phyloP scores from a whole-genome alignment of 2,329 filamentous ascomycete species.

The Arthrobotrys conoides region DNA sequence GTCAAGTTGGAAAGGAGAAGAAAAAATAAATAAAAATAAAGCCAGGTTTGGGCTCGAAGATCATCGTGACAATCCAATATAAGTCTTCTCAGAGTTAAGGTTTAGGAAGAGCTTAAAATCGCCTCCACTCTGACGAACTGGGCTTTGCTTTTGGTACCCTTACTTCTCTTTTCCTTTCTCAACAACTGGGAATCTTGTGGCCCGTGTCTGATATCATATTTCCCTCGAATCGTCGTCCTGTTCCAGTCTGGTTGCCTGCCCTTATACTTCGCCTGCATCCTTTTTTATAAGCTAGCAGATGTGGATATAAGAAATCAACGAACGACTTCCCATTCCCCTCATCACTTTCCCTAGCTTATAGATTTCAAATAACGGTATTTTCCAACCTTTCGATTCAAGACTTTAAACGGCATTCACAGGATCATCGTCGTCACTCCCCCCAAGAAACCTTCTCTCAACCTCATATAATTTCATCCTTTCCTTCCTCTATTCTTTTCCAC shows the following conservation, averaged over 20 bases:
- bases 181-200: slow-evolving; percentile 23
- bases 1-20: not conserved
- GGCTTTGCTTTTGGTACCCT: slow-evolving; percentile 45
- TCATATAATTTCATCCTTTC: not conserved
- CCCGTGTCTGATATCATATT: slow-evolving; percentile 62
- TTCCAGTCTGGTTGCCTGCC: slow-evolving; percentile 15
- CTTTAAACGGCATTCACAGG: slow-evolving; percentile 15
- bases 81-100: slow-evolving; percentile 23
- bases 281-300: slow-evolving; percentile 5
- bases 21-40: not conserved
- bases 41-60: slow-evolving; percentile 22
- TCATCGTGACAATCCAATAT: slow-evolving; percentile 43
- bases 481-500: not conserved
- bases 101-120: slow-evolving; percentile 58
- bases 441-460: slow-evolving; percentile 5
- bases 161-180: slow-evolving; percentile 1
- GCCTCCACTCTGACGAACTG: slow-evolving; percentile 50
- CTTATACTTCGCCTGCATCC: slow-evolving; percentile 11
- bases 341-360: slow-evolving; percentile 1
- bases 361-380: not conserved
- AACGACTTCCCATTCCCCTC: slow-evolving; percentile 16
- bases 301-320: slow-evolving; percentile 50
- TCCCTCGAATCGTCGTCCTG: slow-evolving; percentile 39
- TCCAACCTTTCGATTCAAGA: not conserved
- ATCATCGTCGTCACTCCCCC: not conserved